Evolutionary conservation across 192 early-diverging fungal genomes (phyloP).

Genomic region (Dissophora globulifera): DNA sequence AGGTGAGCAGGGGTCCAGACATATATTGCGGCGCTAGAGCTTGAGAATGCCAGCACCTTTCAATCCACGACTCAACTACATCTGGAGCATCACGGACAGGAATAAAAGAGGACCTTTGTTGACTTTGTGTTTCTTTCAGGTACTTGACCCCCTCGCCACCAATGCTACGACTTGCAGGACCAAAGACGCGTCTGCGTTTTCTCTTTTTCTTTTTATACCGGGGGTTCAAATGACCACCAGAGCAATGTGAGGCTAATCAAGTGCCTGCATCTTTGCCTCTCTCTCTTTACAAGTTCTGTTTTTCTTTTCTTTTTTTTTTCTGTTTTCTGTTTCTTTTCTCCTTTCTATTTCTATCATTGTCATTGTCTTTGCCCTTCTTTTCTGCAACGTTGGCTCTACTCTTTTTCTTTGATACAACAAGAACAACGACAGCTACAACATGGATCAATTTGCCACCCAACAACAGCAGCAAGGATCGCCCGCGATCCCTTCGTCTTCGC

Average conservation of each 20-base stretch:
- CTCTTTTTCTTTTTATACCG: too few relatives aligned
- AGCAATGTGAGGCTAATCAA: background rate
- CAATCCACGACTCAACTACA: slow-evolving; percentile 1
- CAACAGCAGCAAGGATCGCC: slow-evolving; percentile 48
- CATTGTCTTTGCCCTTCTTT: slow-evolving; percentile 12
- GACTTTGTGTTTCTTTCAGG: slow-evolving; percentile 4
- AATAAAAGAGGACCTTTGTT: slow-evolving; percentile 3
- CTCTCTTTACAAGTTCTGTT: background rate
- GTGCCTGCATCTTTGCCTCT: too few relatives aligned
- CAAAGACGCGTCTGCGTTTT: too few relatives aligned
- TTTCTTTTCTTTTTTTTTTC: background rate
- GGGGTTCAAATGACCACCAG: too few relatives aligned
- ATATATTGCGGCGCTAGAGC: background rate
- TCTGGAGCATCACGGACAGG: slow-evolving; percentile 6
- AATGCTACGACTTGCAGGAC: too few relatives aligned
- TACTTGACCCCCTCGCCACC: background rate
- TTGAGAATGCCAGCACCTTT: background rate
- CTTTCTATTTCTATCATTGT: slow-evolving; percentile 1
- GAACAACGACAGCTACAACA: slow-evolving; percentile 45
- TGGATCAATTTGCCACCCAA: slow-evolving; percentile 41
- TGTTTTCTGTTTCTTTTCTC: background rate
- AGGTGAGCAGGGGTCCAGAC: background rate
- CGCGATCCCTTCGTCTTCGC: slow-evolving; percentile 15
- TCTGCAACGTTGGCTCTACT: slow-evolving; percentile 5
- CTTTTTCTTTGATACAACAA: slow-evolving; percentile 2